Conservation (phyloP, 495 filamentous ascomycete genomes). For the Cryomyces minteri region DNA sequence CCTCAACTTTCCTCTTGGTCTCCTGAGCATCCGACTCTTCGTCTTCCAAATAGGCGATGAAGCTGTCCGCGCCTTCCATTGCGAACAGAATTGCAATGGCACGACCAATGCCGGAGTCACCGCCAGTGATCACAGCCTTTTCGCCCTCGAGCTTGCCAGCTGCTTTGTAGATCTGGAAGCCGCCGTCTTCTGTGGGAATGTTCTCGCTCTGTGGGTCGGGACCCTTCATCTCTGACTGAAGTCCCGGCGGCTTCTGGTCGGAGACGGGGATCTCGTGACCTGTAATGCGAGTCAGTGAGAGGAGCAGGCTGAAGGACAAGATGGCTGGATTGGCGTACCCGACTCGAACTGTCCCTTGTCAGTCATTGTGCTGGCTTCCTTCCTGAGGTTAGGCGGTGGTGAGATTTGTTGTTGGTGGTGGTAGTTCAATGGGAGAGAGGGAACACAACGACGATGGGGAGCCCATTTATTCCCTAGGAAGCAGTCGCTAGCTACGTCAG, state of each 20-base stretch:
- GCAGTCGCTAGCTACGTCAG: too few species aligned
- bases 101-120: conserved; percentile 68
- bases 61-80: conserved; percentile 61
- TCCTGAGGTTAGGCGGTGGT: too few species aligned
- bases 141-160: conserved; percentile 61
- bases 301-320: neutral
- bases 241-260: conserved; percentile 47
- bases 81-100: conserved; percentile 63
- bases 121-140: conserved; percentile 66
- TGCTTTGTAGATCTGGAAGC: conserved; percentile 57
- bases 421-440: too few species aligned
- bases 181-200: conserved; percentile 50
- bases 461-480: too few species aligned
- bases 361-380: too few species aligned
- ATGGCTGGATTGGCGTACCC: conserved; percentile 1
- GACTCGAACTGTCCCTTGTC: conserved; percentile 8
- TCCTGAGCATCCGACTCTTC: conserved; percentile 64
- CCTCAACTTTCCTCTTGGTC: conserved; percentile 49
- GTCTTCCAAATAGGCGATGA: conserved; percentile 57
- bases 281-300: conserved; percentile 13
- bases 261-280: conserved; percentile 53
- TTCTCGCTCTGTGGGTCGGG: conserved; percentile 43
- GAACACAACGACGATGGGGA: too few species aligned
- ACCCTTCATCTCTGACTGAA: conserved; percentile 43
- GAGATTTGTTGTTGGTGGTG: too few species aligned